phyloP scores from a whole-genome alignment of 1,284 basidiomycete genomes.

The Gomphus sp. region DNA sequence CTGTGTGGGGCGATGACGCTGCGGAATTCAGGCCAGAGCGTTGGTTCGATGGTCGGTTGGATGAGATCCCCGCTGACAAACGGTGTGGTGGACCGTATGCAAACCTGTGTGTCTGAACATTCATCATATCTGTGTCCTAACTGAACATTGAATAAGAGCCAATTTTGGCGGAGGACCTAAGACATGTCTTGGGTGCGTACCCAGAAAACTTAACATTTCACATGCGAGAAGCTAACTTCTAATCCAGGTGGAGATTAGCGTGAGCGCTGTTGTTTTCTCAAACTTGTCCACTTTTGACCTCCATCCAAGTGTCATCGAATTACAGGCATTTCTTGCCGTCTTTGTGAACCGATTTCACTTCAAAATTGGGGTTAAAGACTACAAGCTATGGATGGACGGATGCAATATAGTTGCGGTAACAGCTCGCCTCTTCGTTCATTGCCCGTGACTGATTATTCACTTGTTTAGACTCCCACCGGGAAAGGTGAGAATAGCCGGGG shows the following conservation, averaged over 20 bases:
- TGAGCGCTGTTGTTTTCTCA: neutral
- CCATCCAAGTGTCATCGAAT: neutral
- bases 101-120: neutral
- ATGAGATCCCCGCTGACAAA: neutral
- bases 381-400: neutral
- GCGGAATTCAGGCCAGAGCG: slow-evolving; percentile 31
- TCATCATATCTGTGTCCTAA: neutral
- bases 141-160: neutral
- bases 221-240: neutral
- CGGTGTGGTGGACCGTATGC: neutral
- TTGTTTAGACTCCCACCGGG: neutral
- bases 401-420: neutral
- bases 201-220: neutral
- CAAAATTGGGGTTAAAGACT: neutral
- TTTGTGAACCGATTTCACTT: neutral
- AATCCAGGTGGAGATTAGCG: neutral
- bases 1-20: slow-evolving; percentile 38
- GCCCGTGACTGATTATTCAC: neutral
- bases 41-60: slow-evolving; percentile 21
- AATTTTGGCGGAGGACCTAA: neutral
- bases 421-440: neutral
- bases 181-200: neutral
- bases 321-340: neutral
- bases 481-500: neutral
- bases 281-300: neutral